Evolutionary conservation across 2,329 filamentous ascomycete genomes (phyloP), one percentile per base, ranked within the genome.

Genomic region (Lasiodiplodia sp.): DNA sequence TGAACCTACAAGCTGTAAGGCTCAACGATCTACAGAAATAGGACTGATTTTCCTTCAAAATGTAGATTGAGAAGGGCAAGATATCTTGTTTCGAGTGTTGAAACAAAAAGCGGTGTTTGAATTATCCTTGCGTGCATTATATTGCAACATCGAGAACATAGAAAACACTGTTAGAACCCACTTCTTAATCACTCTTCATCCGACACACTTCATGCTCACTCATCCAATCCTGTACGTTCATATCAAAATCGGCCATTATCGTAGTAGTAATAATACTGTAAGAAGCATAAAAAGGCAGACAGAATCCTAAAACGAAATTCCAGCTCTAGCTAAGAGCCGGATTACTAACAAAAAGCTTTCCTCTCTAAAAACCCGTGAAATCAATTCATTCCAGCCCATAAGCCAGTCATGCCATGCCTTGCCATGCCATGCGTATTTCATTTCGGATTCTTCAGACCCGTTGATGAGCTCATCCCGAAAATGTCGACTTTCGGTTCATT

Each of bases 401-500:
- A 47, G 44, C 44, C 44, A 47, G 44, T n/a, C 44, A 21, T 21
- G 12, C 16, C 44, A 47, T 47, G 44, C 44, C 44, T 11, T 21
- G 44, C 8, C 44, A 10, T 47, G 55, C 55, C 55, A 57, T 57
- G 34, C 55, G 55, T n/a, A 57, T 38, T 57, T 38, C 12, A 21
- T 38, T 57, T 40, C 55, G 34, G 34, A 57, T 38, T 18, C n/a
- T 47, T 47, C 44, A 21, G 44, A 47, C n/a, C 21, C 44, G 10
- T 47, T 7, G 44, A 47, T n/a, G 18, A 47, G 44, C 44, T 11
- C 44, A 21, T 47, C 8, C 44, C 18, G 44, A 47, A 47, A 47
- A 7, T 21, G n/a, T 57, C 34, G 55, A 38, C 18, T 21, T 10
- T 21, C 53, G 28, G 10, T 38, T 38, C 55, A 18, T 40, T 57